Conservation (phyloP, 1,284 basidiomycete species). For the Anthracocystis walkeri region DNA sequence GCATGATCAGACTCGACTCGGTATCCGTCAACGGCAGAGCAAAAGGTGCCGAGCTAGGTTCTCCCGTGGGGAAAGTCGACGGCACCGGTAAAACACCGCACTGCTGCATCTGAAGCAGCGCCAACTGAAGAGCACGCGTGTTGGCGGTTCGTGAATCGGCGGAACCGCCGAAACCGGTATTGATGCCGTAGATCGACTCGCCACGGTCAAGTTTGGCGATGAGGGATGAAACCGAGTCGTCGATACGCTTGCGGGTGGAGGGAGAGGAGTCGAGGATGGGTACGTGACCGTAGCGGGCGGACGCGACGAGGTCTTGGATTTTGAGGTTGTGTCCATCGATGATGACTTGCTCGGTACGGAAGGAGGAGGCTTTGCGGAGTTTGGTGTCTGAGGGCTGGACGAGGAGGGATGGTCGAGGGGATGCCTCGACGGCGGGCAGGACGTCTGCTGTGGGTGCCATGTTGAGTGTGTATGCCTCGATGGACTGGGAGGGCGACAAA, state of each 20-base stretch:
- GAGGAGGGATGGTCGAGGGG: conserved; percentile 20
- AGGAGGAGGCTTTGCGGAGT: conserved; percentile 45
- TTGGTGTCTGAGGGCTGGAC: conserved; percentile 48
- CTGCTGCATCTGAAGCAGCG: conserved; percentile 64
- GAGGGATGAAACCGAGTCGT: conserved; percentile 55
- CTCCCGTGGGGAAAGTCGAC: conserved; percentile 46
- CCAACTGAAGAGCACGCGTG: conserved; percentile 59
- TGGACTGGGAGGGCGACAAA: too few relatives aligned
- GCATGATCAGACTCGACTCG: conserved; percentile 68
- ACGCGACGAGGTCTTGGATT: conserved; percentile 56
- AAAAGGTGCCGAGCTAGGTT: conserved; percentile 49
- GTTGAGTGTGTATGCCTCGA: not conserved
- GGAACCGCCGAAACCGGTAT: conserved; percentile 63
- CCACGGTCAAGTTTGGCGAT: conserved; percentile 57
- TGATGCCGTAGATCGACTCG: conserved; percentile 61
- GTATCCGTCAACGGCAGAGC: conserved; percentile 51
- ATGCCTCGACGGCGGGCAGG: conserved; percentile 17
- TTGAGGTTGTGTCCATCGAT: conserved; percentile 56
- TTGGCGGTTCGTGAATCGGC: conserved; percentile 62
- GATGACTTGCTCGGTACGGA: conserved; percentile 49
- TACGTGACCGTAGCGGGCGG: conserved; percentile 52
- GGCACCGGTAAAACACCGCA: conserved; percentile 61
- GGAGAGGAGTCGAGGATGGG: conserved; percentile 53
- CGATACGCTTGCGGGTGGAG: conserved; percentile 51
- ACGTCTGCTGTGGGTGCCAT: conserved; percentile 48